A percentile compares a stretch with the other conserved stretches of the same genome.
phyloP scores from a whole-genome alignment of 148 eudicot genomes.

The Pouteria glomerata region DNA sequence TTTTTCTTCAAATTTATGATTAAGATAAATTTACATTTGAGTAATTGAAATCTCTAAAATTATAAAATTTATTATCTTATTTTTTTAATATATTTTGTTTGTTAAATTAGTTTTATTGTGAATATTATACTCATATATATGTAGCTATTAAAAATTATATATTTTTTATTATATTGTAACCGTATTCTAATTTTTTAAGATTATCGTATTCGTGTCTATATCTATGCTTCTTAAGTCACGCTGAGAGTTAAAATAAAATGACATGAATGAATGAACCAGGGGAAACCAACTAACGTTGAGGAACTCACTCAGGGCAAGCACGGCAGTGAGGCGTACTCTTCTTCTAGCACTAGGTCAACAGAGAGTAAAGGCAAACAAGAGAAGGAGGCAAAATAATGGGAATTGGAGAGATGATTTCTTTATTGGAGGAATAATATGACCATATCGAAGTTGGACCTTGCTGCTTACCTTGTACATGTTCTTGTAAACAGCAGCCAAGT shows the following conservation, averaged over 20 bases:
- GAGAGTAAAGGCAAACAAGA: constrained; percentile 20
- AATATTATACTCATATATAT: no score
- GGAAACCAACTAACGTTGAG: constrained; percentile 19
- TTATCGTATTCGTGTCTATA: no score
- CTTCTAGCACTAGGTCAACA: not conserved
- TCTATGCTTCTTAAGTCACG: no score
- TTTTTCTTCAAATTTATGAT: no score
- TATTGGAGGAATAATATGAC: not conserved
- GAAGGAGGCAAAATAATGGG: constrained; percentile 13
- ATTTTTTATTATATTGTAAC: no score
- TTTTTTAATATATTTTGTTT: no score
- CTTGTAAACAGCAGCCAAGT: constrained; percentile 10
- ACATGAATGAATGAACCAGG: constrained; percentile 25
- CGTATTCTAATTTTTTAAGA: no score
- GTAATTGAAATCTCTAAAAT: no score
- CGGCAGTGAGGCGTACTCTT: constrained; percentile 10
- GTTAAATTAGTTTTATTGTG: no score
- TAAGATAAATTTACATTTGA: no score
- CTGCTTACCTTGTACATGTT: constrained; percentile 16
- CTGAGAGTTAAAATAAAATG: not conserved
- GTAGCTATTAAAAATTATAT: no score
- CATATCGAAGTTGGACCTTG: not conserved
- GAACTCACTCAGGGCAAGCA: constrained; percentile 20
- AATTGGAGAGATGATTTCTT: not conserved
- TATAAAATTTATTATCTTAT: no score